Conservation (phyloP, 1,139 yeast genomes). For the Yamadazyma triangularis region DNA sequence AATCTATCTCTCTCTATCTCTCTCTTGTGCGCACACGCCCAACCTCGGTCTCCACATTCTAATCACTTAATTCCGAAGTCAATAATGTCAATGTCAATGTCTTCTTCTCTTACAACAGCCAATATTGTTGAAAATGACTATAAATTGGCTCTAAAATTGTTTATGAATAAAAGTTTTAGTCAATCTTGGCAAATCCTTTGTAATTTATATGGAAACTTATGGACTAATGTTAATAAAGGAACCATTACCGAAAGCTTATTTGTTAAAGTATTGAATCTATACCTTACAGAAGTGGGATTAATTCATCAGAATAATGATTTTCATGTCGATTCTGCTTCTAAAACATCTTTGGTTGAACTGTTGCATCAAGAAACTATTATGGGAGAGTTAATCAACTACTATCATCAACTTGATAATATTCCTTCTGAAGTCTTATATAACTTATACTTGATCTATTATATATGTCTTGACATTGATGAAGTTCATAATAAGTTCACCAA, state of each 20-base stretch:
- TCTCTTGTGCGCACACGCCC: too few species aligned
- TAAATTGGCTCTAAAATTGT: conserved; percentile 35
- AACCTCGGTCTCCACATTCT: too few species aligned
- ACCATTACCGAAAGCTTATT: conserved; percentile 25
- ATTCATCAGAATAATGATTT: conserved; percentile 15
- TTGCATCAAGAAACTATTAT: conserved; percentile 21
- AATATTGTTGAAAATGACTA: conserved; percentile 16
- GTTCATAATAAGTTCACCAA: conserved; percentile 8
- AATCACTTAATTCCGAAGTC: too few species aligned
- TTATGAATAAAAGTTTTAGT: conserved; percentile 34
- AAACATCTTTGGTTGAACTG: conserved; percentile 10
- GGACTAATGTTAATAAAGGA: conserved; percentile 21
- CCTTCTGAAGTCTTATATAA: conserved; percentile 35
- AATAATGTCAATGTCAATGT: conserved; percentile 4
- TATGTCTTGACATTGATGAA: conserved; percentile 12
- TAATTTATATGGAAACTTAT: conserved; percentile 19
- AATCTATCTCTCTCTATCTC: too few species aligned
- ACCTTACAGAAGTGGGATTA: conserved; percentile 35
- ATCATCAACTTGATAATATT: conserved; percentile 18
- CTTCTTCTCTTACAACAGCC: conserved; percentile 9
- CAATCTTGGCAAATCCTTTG: conserved; percentile 28
- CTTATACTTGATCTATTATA: conserved; percentile 23
- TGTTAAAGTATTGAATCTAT: conserved; percentile 31
- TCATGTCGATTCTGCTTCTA: conserved; percentile 14
- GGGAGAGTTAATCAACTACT: conserved; percentile 17